Evolutionary conservation across 768 basidiomycete genomes (phyloP).

Genomic region (Cantharellus cinnabarinus): DNA sequence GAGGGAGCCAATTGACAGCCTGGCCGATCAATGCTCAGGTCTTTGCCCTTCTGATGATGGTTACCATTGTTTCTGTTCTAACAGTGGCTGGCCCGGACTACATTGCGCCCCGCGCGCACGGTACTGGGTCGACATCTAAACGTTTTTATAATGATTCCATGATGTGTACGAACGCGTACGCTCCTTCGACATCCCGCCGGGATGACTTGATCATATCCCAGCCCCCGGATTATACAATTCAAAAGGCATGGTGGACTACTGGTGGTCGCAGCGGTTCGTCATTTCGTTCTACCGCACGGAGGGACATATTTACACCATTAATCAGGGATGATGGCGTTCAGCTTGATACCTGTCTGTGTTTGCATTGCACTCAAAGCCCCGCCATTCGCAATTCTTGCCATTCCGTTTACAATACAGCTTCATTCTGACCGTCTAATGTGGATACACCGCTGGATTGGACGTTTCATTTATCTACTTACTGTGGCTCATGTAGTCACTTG

Average conservation of each 20-base stretch:
- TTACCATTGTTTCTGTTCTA: constrained; percentile 16
- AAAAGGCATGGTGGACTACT: constrained; percentile 51
- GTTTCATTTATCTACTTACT: constrained; percentile 45
- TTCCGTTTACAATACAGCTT: constrained; percentile 39
- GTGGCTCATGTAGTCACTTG: constrained; percentile 42
- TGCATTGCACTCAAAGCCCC: constrained; percentile 50
- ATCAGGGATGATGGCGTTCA: constrained; percentile 36
- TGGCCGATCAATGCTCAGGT: constrained; percentile 31
- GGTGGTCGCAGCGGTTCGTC: constrained; percentile 34
- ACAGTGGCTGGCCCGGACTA: constrained; percentile 50
- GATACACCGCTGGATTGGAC: constrained; percentile 51
- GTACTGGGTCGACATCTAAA: no score
- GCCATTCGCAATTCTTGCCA: constrained; percentile 51
- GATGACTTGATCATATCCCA: constrained; percentile 24
- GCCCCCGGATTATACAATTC: constrained; percentile 37
- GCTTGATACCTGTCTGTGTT: constrained; percentile 48
- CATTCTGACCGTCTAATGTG: constrained; percentile 56
- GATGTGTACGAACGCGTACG: no score
- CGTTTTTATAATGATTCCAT: no score
- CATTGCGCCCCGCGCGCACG: constrained; percentile 25
- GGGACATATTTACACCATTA: background rate
- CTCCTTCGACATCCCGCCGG: constrained; percentile 11
- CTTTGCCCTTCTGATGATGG: constrained; percentile 16
- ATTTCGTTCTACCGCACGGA: background rate
- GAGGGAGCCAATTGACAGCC: constrained; percentile 21